Base-by-base conservation (phyloP, 352 stramenopile genomes). In the Globisporangium cylindrosporum region DNA sequence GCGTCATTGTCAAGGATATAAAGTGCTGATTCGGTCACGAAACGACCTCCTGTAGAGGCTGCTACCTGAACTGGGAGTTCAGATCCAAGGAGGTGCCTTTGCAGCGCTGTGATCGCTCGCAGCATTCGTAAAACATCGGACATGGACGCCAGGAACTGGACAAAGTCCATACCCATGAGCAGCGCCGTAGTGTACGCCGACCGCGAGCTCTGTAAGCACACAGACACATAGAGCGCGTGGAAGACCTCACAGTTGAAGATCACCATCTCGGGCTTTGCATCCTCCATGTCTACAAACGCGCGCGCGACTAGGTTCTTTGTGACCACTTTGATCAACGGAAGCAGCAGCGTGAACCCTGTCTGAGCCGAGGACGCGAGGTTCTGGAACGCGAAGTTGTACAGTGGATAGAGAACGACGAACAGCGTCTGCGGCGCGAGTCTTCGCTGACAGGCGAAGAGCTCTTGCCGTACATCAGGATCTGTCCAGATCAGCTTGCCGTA, bases 211-310 rank as follows among this genome's bases (percentile, higher is more conserved):
- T 77, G 63, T 64, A 75, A 73, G 59, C 73, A 79, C 60, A 60
- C 68, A 0, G 64, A 73, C 2, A 79, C 57, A 25, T 73, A 79
- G 2, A 79, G 57, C 9, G 67, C 38, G 59, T 76, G 70, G 56
- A 69, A 74, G 51, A 74, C 61, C 57, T 79, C 64, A 10, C 57
- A 62, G 25, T 76, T 74, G 10, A 79, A 48, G n/a, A 74, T 58
- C 29, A 76, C 67, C 25, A 79, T 68, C 53, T 76, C 73, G 3
- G 67, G 61, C 10, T 71, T 71, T 15, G 70, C 53, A 36, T 75
- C 70, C 15, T 73, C 67, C 66, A 72, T 73, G 57, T 55, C 29
- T 0, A 59, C 62, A 46, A 70, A 73, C 20, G 72, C 49, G 46
- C 68, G 70, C 1, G 54, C 55, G 36, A 80, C 73, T 56, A 56